Evolutionary conservation across 2,329 filamentous ascomycete species (phyloP), one percentile per base, ranked within the genome.

Genomic region (Monilinia fructicola): DNA sequence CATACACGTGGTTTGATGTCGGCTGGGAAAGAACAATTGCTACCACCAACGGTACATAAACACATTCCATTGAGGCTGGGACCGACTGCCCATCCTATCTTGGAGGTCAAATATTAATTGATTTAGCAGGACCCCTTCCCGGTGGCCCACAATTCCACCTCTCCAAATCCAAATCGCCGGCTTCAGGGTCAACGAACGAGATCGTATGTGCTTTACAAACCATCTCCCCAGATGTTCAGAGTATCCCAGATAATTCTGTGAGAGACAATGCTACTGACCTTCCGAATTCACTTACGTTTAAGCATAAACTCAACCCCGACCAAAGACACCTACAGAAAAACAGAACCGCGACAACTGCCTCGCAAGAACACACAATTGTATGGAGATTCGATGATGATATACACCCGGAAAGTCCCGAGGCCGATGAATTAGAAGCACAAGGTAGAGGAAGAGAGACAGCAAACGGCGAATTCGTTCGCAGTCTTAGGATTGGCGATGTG

Each of bases 1-100:
- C 86, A 0, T 87, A 78, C 76, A 86, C 86, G 0, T 90, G 87
- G 87, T 88, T 88, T 67, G 86, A 88, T 65, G 85, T 81, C 21
- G 87, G 87, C 0, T 73, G 87, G 21, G 87, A 89, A 75, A 80
- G 80, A 4, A 83, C 85, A 58, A 82, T 83, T 54, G 78, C 78
- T 21, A 74, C 72, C 0, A 58, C 59, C 65, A 67, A 72, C 44
- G 71, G 75, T 65, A 67, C 54, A 62, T 61, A 7, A 23, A 21
- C 21, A 31, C 44, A 26, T 44, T 35, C 21, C 38, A 44, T 35
- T 55, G 42, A 52, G 56, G 52, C n/a, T 44, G 6, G 9, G 6
- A 42, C 7, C 42, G n/a, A 35, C 3, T 14, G 28, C 12, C 50
- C 3, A 14, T n/a, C 18, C n/a, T 23, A 6, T 44, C 6, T 28